A percentile compares a stretch with the other conserved stretches of the same genome.
Evolutionary conservation across 225 moss, liverwort and hornwort species (phyloP).

Genomic region (Bryum argenteum): DNA sequence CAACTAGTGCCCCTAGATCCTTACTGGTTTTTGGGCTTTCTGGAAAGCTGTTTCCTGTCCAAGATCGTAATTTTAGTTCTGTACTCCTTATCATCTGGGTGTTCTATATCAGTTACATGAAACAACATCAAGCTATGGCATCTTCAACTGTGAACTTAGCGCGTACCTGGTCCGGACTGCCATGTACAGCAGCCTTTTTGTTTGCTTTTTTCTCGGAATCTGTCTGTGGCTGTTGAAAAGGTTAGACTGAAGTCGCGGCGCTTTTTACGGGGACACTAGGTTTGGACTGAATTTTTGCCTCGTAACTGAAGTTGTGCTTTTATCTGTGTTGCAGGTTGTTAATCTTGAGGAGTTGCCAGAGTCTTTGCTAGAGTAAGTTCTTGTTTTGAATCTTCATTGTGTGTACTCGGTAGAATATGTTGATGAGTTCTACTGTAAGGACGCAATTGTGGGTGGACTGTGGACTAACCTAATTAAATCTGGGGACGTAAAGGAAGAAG

Average conservation of each 20-base stretch:
- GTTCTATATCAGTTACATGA: conserved; percentile 8
- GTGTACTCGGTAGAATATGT: neutral
- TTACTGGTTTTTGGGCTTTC: neutral
- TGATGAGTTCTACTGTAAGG: neutral
- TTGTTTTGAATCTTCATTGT: neutral
- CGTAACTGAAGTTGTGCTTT: conserved; percentile 21
- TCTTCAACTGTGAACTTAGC: neutral
- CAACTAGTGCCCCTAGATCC: neutral
- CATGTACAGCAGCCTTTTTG: neutral
- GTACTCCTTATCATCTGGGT: neutral
- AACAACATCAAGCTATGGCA: neutral
- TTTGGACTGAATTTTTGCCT: neutral
- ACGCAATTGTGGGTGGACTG: neutral
- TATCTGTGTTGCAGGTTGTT: conserved; percentile 62
- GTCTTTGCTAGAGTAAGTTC: conserved; percentile 72
- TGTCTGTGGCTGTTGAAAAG: neutral
- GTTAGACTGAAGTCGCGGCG: too few species aligned
- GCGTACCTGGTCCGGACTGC: conserved; percentile 7
- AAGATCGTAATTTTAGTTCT: conserved; percentile 3
- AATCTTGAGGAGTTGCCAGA: conserved; percentile 79
- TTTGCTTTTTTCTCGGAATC: neutral
- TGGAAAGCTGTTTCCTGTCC: neutral
- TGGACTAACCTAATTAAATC: conserved; percentile 8
- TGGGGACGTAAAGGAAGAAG: conserved; percentile 61
- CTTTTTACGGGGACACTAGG: neutral